Percentiles rank a stretch among this genome's conserved stretches.
These are phyloP conservation scores for Verticillium longisporum DNA, from an alignment of 2,329 filamentous ascomycete species.

Conservation along the genomic window DNA sequence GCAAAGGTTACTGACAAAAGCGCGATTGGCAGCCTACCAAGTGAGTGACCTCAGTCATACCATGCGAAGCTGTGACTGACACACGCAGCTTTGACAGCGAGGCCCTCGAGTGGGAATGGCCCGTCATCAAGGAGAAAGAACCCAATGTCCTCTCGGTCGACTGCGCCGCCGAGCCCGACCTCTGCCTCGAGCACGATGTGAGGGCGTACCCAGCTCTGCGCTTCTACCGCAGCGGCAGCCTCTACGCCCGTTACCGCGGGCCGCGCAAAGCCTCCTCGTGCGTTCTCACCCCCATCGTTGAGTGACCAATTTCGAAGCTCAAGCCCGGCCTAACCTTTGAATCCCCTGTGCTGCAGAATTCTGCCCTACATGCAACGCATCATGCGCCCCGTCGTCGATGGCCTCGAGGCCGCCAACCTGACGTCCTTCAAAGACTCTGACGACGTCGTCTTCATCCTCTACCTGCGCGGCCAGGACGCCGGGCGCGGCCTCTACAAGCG, in stretches of 20 bases:
- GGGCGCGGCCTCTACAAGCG: constrained; percentile 16
- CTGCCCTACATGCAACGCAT: constrained; percentile 2
- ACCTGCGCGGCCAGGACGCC: constrained; percentile 21
- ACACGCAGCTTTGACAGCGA: constrained; percentile 4
- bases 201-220: constrained; percentile 39
- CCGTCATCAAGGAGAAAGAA: constrained; percentile 3
- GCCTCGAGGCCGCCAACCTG: constrained; percentile 1
- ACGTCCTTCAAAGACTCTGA: constrained; percentile 27
- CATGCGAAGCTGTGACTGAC: not conserved
- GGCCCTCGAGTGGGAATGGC: constrained; percentile 12
- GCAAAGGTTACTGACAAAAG: not conserved
- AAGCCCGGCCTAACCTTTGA: not conserved
- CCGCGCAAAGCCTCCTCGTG: constrained; percentile 12
- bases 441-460: constrained; percentile 34
- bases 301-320: constrained; percentile 2
- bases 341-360: constrained; percentile 1
- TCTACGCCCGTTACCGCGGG: constrained; percentile 33
- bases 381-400: constrained; percentile 14
- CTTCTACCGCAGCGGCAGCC: constrained; percentile 26
- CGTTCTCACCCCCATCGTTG: constrained; percentile 14
- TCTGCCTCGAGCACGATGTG: constrained; percentile 34
- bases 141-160: constrained; percentile 26
- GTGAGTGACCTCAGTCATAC: not conserved
- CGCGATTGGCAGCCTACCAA: not conserved
- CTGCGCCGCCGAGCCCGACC: constrained; percentile 23